Conservation (phyloP, 306 rosid species). For the Cucumis sativus region DNA sequence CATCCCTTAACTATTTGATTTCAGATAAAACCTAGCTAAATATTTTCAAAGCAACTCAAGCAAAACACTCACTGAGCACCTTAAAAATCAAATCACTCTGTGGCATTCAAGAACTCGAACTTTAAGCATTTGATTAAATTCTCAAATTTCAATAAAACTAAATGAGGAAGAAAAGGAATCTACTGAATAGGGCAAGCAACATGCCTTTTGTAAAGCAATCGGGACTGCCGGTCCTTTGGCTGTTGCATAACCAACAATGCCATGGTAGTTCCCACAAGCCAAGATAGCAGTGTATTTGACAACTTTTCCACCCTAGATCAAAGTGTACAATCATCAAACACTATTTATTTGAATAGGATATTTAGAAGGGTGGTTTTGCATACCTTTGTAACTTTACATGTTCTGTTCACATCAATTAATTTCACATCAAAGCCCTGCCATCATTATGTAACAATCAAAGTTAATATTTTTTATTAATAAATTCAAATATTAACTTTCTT, state of each 20-base stretch:
- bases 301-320: constrained; percentile 76
- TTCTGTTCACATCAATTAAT: constrained; percentile 78
- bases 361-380: neutral
- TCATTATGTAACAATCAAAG: constrained; percentile 4
- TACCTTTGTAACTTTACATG: constrained; percentile 95
- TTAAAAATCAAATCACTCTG: neutral
- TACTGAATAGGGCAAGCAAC: constrained; percentile 4
- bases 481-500: too few relatives aligned
- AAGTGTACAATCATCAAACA: constrained; percentile 13
- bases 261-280: constrained; percentile 91
- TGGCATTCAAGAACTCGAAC: neutral
- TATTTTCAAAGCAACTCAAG: neutral
- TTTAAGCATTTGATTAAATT: neutral
- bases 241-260: constrained; percentile 80
- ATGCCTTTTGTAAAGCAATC: constrained; percentile 80
- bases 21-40: neutral
- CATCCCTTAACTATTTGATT: neutral
- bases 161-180: neutral
- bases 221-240: constrained; percentile 88
- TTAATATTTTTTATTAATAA: neutral
- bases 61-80: neutral
- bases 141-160: neutral
- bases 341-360: neutral
- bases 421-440: constrained; percentile 88
- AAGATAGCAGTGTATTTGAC: constrained; percentile 66